Percentiles rank a stretch among this genome's conserved stretches.
These are phyloP conservation scores for Geosmithia flava DNA, from an alignment of 2,329 filamentous ascomycete genomes.

Conservation along the genomic window DNA sequence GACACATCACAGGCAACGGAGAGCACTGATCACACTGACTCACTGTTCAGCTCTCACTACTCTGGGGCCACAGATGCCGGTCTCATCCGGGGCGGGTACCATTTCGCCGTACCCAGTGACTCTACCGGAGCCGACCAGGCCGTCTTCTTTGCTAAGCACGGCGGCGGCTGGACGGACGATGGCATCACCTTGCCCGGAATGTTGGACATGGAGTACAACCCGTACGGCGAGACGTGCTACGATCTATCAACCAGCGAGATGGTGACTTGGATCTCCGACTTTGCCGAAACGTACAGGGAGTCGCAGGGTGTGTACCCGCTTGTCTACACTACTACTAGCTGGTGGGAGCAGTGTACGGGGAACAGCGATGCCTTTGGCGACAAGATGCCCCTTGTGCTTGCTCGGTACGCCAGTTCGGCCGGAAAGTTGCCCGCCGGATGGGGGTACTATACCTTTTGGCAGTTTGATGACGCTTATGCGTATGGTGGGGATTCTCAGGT, in stretches of 20 bases:
- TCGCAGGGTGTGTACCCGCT: conserved; percentile 34
- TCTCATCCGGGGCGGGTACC: conserved; percentile 42
- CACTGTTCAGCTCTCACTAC: conserved; percentile 36
- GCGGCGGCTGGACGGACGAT: conserved; percentile 40
- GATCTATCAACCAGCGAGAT: conserved; percentile 30
- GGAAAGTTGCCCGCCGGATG: conserved; percentile 37
- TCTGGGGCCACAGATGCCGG: conserved; percentile 33
- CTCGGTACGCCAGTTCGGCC: conserved; percentile 25
- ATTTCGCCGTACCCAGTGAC: conserved; percentile 36
- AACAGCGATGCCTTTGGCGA: conserved; percentile 29
- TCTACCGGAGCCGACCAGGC: conserved; percentile 34
- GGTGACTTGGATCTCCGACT: conserved; percentile 39
- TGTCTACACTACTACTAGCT: conserved; percentile 38
- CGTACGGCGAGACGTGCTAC: conserved; percentile 23
- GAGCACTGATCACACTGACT: conserved; percentile 31
- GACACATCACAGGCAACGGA: conserved; percentile 35
- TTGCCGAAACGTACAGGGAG: conserved; percentile 34
- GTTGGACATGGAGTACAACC: conserved; percentile 38
- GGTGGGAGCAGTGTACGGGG: conserved; percentile 42
- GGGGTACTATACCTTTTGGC: conserved; percentile 38
- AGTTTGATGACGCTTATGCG: conserved; percentile 7
- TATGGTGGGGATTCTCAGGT: conserved; percentile 9
- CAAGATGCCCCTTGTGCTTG: conserved; percentile 34
- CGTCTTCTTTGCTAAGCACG: conserved; percentile 36
- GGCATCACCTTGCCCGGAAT: conserved; percentile 43